Evolutionary conservation across 768 basidiomycete species (phyloP).

Genomic region (Lentinula raphanica): DNA sequence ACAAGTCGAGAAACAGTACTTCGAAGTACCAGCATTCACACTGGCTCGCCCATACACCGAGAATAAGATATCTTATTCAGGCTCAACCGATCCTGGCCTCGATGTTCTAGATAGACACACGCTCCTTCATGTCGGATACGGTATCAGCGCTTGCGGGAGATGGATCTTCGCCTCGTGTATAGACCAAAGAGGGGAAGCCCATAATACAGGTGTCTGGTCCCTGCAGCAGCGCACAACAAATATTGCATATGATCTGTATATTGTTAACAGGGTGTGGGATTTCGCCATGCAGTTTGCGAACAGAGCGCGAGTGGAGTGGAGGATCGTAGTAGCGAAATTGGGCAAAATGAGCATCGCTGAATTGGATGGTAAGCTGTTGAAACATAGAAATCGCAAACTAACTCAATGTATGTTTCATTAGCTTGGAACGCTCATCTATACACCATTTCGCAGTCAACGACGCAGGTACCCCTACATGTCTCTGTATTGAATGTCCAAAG

Average conservation of each 20-base stretch:
- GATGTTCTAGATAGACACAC: slow-evolving; percentile 55
- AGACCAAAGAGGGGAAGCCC: slow-evolving; percentile 75
- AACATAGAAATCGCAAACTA: slow-evolving; percentile 2
- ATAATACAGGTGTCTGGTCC: slow-evolving; percentile 64
- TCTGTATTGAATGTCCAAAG: slow-evolving; percentile 56
- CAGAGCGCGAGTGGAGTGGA: slow-evolving; percentile 75
- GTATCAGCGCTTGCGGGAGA: slow-evolving; percentile 56
- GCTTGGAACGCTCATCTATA: slow-evolving; percentile 62
- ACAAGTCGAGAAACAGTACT: slow-evolving; percentile 38
- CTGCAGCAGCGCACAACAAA: slow-evolving; percentile 37
- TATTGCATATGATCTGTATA: slow-evolving; percentile 38
- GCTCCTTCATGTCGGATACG: slow-evolving; percentile 75
- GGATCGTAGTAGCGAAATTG: slow-evolving; percentile 64
- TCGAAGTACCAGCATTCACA: slow-evolving; percentile 63
- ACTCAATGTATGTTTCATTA: slow-evolving; percentile 23
- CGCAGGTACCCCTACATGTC: slow-evolving; percentile 44
- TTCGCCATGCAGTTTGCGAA: slow-evolving; percentile 59
- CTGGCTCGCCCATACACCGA: slow-evolving; percentile 43
- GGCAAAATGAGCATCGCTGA: slow-evolving; percentile 58
- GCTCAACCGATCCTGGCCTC: slow-evolving; percentile 31
- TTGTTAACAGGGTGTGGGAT: slow-evolving; percentile 62
- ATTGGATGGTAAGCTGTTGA: slow-evolving; percentile 50
- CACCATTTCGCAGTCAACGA: slow-evolving; percentile 21
- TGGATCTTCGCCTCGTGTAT: slow-evolving; percentile 75
- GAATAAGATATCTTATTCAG: slow-evolving; percentile 32